phyloP scores from a whole-genome alignment of 2,329 filamentous ascomycete species.

The Pseudogymnoascus sp. region DNA sequence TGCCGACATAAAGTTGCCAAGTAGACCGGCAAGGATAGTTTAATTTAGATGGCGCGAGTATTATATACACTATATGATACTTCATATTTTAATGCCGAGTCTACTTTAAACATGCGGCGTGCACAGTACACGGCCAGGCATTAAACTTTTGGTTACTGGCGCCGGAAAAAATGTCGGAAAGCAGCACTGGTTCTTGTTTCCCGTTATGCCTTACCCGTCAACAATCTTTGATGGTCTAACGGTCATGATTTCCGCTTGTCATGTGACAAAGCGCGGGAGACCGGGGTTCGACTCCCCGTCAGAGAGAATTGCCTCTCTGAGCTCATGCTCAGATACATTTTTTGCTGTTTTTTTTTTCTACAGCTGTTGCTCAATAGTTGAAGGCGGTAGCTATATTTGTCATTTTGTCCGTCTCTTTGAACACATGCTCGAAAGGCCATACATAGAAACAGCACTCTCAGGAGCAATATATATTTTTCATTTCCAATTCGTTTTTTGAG shows the following conservation, averaged over 20 bases:
- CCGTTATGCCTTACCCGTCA: background rate
- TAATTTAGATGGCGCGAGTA: too few relatives aligned
- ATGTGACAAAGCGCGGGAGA: conserved; percentile 16
- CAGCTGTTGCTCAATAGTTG: background rate
- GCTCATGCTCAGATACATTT: conserved; percentile 7
- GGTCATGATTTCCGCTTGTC: conserved; percentile 25
- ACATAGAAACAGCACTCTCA: too few relatives aligned
- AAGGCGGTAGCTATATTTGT: background rate
- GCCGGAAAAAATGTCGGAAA: background rate
- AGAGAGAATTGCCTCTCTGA: conserved; percentile 12
- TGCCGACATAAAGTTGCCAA: background rate
- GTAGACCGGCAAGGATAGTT: too few relatives aligned
- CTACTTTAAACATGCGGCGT: too few relatives aligned
- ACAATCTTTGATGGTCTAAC: conserved; percentile 20
- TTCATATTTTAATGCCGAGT: too few relatives aligned
- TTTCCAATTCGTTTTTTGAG: background rate
- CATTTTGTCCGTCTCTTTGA: background rate
- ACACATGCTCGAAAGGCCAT: background rate
- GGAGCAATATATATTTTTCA: background rate
- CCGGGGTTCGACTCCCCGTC: conserved; percentile 16
- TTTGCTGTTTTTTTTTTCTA: background rate
- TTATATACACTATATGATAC: too few relatives aligned
- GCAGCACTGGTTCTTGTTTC: background rate
- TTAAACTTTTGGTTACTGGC: background rate
- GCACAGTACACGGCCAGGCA: too few relatives aligned